Conservation (phyloP, 2,329 filamentous ascomycete species). For the Plenodomus lindquistii region DNA sequence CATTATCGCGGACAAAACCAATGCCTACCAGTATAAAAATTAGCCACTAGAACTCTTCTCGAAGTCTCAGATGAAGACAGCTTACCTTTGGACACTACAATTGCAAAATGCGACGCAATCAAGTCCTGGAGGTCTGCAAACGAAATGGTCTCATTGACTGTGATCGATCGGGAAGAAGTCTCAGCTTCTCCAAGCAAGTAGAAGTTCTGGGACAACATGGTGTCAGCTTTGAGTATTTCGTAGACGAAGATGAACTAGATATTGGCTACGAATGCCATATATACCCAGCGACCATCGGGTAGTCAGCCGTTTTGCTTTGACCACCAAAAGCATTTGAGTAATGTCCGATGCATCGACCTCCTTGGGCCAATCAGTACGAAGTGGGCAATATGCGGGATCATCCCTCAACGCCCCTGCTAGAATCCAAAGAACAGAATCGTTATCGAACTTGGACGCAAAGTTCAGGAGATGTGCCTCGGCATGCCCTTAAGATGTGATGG, state of each 20-base stretch:
- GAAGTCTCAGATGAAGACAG: constrained; percentile 1
- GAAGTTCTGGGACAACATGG: constrained; percentile 28
- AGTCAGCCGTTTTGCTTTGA: background rate
- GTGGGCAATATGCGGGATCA: background rate
- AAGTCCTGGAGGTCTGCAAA: constrained; percentile 29
- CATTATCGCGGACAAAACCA: background rate
- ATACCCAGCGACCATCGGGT: background rate
- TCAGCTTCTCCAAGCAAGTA: constrained; percentile 33
- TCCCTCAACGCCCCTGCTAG: background rate
- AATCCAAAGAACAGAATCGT: background rate
- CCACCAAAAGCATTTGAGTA: background rate
- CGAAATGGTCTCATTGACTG: constrained; percentile 23
- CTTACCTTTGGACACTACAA: constrained; percentile 33
- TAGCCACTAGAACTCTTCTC: background rate
- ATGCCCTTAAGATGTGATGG: background rate
- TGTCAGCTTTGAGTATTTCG: background rate
- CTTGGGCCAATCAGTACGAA: background rate
- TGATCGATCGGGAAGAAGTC: constrained; percentile 21
- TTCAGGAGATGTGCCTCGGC: background rate
- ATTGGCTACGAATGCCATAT: background rate
- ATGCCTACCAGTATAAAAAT: background rate
- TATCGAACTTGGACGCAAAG: background rate
- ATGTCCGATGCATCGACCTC: background rate
- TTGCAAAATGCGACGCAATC: constrained; percentile 34
- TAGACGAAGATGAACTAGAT: background rate